A percentile compares a stretch with the other conserved stretches of the same genome.
These are phyloP conservation scores for Phialemoniopsis sp. DNA, from an alignment of 2,329 filamentous ascomycete species.

Conservation along the genomic window DNA sequence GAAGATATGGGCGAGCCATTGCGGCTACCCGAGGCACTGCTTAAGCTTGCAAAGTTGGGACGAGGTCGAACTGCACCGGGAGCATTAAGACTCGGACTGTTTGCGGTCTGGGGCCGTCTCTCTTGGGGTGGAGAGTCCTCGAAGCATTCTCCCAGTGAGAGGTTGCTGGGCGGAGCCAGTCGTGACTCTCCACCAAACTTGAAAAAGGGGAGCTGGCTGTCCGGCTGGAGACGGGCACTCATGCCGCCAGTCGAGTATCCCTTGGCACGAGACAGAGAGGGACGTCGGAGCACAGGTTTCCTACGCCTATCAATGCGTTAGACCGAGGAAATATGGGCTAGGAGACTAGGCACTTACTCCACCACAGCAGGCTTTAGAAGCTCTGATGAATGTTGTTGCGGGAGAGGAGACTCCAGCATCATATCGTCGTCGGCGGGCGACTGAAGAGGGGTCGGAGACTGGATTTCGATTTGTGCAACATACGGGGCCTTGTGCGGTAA, in stretches of 20 bases:
- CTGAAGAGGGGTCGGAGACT: conserved; percentile 67
- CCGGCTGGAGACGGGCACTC: conserved; percentile 54
- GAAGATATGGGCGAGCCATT: conserved; percentile 73
- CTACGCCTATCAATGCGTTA: conserved; percentile 45
- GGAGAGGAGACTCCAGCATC: conserved; percentile 55
- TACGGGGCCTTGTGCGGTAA: conserved; percentile 81
- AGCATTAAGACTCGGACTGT: conserved; percentile 45
- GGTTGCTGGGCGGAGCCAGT: conserved; percentile 20
- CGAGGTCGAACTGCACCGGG: conserved; percentile 60
- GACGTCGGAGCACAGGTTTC: conserved; percentile 66
- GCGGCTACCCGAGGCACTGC: conserved; percentile 46
- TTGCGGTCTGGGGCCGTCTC: conserved; percentile 55
- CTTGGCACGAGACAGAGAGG: conserved; percentile 72
- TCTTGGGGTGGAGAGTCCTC: conserved; percentile 74
- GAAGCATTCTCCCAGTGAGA: conserved; percentile 78
- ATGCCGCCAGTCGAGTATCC: conserved; percentile 66
- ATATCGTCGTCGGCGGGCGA: conserved; percentile 36
- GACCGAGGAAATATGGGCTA: conserved; percentile 9
- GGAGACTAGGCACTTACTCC: conserved; percentile 42
- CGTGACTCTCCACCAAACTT: conserved; percentile 57
- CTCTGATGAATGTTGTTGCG: conserved; percentile 42
- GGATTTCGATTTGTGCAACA: conserved; percentile 59
- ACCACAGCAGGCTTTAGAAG: conserved; percentile 40
- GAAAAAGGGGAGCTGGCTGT: conserved; percentile 68
- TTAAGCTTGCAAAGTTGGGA: conserved; percentile 58